phyloP scores from a whole-genome alignment of 176 grass and related monocot genomes.

The Hsuehochloa calcarea region DNA sequence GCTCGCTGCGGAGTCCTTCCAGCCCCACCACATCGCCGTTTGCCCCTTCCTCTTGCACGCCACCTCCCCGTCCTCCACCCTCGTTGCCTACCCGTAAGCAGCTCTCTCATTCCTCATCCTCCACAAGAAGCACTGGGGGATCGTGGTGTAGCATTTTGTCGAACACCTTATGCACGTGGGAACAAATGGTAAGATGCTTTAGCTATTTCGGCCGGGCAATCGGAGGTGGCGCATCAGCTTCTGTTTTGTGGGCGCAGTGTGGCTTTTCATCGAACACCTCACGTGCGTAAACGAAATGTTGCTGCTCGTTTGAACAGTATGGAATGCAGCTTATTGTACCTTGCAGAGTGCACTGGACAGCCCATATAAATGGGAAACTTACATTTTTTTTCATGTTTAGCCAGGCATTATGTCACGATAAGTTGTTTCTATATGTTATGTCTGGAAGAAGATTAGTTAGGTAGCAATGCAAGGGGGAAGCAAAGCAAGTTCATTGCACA shows the following conservation, averaged over 20 bases:
- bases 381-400: neutral
- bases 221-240: neutral
- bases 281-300: neutral
- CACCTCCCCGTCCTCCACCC: conserved; percentile 38
- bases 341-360: neutral
- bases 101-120: neutral
- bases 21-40: conserved; percentile 72
- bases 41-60: conserved; percentile 61
- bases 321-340: neutral
- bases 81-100: conserved; percentile 73
- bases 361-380: neutral
- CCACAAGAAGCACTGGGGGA: neutral
- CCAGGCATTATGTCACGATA: neutral
- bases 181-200: neutral
- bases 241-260: neutral
- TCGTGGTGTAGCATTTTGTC: neutral
- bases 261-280: conserved; percentile 3
- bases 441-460: neutral
- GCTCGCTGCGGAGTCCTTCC: conserved; percentile 74
- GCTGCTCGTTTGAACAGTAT: neutral
- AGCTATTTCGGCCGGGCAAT: neutral
- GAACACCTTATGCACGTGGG: neutral
- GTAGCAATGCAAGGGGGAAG: neutral
- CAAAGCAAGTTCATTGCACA: neutral
- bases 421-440: neutral